These are phyloP conservation scores for Hypoxylon intermedium DNA, from an alignment of 495 filamentous ascomycete species.

Conservation along the genomic window DNA sequence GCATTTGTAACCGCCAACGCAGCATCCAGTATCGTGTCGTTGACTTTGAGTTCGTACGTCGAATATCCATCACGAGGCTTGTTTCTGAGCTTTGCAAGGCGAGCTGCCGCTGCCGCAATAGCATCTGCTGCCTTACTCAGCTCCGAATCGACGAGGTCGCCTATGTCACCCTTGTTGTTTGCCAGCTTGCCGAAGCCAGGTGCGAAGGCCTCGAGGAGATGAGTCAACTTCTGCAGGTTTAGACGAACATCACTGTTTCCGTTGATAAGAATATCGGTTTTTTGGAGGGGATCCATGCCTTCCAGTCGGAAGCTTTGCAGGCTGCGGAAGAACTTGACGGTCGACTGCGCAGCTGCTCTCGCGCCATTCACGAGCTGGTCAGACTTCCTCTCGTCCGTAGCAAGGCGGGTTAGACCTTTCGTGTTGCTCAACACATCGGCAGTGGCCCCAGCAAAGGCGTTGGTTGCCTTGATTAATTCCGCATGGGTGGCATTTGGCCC, in stretches of 20 bases:
- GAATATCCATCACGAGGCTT: constrained; percentile 93
- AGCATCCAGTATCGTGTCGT: constrained; percentile 92
- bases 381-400: constrained; percentile 91
- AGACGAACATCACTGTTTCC: constrained; percentile 93
- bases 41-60: constrained; percentile 94
- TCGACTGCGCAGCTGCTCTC: constrained; percentile 83
- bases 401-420: constrained; percentile 92
- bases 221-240: constrained; percentile 87
- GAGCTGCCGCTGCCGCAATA: constrained; percentile 88
- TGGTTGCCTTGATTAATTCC: constrained; percentile 91
- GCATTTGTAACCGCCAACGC: constrained; percentile 96
- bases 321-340: constrained; percentile 94
- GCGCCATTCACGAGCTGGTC: constrained; percentile 82
- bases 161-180: constrained; percentile 80
- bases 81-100: constrained; percentile 87
- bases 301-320: constrained; percentile 93
- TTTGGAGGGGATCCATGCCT: constrained; percentile 82
- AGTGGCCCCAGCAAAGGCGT: constrained; percentile 86
- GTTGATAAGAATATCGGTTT: constrained; percentile 95
- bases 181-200: constrained; percentile 82
- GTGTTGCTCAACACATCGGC: constrained; percentile 95
- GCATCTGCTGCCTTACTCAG: constrained; percentile 93
- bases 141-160: constrained; percentile 91
- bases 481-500: constrained; percentile 90
- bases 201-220: constrained; percentile 87